Conservation (phyloP, 2,329 filamentous ascomycete genomes). For the Scedosporium minutisporum region DNA sequence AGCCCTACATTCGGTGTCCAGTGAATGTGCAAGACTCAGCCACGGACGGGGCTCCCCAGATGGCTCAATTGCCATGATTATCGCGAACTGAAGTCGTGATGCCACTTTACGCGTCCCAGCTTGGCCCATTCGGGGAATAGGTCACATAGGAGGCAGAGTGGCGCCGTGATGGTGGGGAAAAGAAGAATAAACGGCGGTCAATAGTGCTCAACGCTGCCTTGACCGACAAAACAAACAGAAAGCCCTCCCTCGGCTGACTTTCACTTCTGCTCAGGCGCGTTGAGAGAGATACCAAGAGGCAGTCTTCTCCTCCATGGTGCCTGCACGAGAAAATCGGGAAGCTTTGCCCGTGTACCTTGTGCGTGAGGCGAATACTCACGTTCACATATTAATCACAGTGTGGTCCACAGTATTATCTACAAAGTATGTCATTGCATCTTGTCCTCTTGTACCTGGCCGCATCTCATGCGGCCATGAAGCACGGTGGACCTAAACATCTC, state of each 20-base stretch:
- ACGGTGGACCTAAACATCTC: conserved; percentile 14
- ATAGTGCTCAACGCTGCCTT: background rate
- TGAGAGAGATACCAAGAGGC: background rate
- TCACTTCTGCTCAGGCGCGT: conserved; percentile 9
- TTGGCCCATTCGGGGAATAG: background rate
- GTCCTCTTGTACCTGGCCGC: conserved; percentile 9
- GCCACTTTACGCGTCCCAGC: background rate
- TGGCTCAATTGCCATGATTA: background rate
- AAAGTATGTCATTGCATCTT: background rate
- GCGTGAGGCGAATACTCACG: background rate
- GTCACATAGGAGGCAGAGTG: background rate
- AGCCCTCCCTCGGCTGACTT: conserved; percentile 15
- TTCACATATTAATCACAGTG: background rate
- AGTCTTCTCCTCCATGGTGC: no score
- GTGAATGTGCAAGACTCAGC: background rate
- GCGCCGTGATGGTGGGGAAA: conserved; percentile 12
- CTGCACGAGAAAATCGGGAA: background rate
- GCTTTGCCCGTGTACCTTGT: background rate
- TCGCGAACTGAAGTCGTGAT: background rate
- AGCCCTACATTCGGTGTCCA: background rate
- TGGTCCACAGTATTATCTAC: background rate
- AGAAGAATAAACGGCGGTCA: conserved; percentile 18
- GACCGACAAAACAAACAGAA: conserved; percentile 23
- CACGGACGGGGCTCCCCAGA: background rate
- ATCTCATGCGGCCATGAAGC: conserved; percentile 13